Percentiles rank a stretch among this genome's conserved stretches.
Evolutionary conservation across 345 rosid species (phyloP).

Genomic region (Raphanus raphanistrum): DNA sequence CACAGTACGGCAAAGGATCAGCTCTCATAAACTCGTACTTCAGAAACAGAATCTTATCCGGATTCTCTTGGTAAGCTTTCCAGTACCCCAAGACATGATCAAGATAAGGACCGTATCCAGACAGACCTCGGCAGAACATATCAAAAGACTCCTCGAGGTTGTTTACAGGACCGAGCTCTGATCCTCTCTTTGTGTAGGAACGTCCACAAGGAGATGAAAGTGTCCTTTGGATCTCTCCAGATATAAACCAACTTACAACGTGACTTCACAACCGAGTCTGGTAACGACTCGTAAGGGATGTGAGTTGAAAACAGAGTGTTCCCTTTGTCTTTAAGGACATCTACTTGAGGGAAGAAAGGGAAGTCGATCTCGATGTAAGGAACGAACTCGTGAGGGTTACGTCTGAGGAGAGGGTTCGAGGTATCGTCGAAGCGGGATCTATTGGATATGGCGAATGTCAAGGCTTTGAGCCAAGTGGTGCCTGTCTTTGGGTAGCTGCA

Average conservation of each 20-base stretch:
- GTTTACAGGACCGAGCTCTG: slow-evolving; percentile 30
- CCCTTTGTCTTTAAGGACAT: slow-evolving; percentile 36
- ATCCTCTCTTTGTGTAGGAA: slow-evolving; percentile 35
- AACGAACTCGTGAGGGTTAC: slow-evolving; percentile 45
- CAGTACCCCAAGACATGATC: slow-evolving; percentile 38
- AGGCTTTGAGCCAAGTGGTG: slow-evolving; percentile 46
- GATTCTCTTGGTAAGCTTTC: slow-evolving; percentile 36
- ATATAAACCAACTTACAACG: slow-evolving; percentile 41
- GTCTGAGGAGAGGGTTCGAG: slow-evolving; percentile 26
- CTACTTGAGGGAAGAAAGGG: slow-evolving; percentile 37
- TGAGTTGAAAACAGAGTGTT: slow-evolving; percentile 42
- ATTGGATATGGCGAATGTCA: slow-evolving; percentile 39
- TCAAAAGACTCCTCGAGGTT: slow-evolving; percentile 38
- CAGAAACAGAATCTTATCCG: slow-evolving; percentile 30
- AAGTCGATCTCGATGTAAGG: slow-evolving; percentile 42
- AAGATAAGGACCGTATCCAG: slow-evolving; percentile 39
- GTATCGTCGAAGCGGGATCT: slow-evolving; percentile 27
- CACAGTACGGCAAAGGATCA: slow-evolving; percentile 33
- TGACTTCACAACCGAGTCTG: slow-evolving; percentile 26
- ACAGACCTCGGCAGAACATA: slow-evolving; percentile 33
- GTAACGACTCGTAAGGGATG: slow-evolving; percentile 30
- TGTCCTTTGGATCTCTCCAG: slow-evolving; percentile 43
- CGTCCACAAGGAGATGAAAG: slow-evolving; percentile 40
- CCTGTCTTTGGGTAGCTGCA: slow-evolving; percentile 45
- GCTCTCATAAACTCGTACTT: slow-evolving; percentile 36